Evolutionary conservation across 495 filamentous ascomycete species (phyloP).

Genomic region (Margaritispora aquatica): DNA sequence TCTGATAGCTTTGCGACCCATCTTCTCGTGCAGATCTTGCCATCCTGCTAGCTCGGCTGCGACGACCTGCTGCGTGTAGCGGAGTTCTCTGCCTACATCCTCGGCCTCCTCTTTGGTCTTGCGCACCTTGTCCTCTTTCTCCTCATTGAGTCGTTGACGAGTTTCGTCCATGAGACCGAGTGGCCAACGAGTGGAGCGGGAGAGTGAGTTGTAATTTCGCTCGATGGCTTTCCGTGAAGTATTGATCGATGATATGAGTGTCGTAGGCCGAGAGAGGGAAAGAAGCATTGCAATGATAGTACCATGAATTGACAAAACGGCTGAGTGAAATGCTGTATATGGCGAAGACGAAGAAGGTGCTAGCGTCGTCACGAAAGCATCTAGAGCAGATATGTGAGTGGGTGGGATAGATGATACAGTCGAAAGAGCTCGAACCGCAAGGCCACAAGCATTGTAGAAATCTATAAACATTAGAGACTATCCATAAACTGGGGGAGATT

Average conservation of each 20-base stretch:
- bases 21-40: constrained; percentile 77
- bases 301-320: constrained; percentile 66
- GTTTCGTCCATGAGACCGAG: constrained; percentile 85
- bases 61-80: constrained; percentile 90
- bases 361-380: constrained; percentile 61
- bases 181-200: constrained; percentile 69
- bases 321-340: constrained; percentile 62
- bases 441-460: constrained; percentile 57
- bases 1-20: constrained; percentile 66
- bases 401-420: constrained; percentile 61
- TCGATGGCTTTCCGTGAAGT: constrained; percentile 61
- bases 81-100: constrained; percentile 65
- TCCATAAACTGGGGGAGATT: neutral
- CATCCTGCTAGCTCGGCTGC: constrained; percentile 88
- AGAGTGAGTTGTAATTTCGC: constrained; percentile 66
- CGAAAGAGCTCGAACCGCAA: constrained; percentile 51
- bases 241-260: constrained; percentile 65
- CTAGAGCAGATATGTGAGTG: constrained; percentile 62
- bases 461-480: constrained; percentile 40
- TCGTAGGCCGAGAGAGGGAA: constrained; percentile 74
- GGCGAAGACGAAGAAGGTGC: constrained; percentile 69
- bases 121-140: constrained; percentile 67
- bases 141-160: constrained; percentile 69
- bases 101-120: constrained; percentile 58
- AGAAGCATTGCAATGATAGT: constrained; percentile 74